Base-by-base conservation (phyloP, 139 green algal species). In the Edaphochlamys debaryana region DNA sequence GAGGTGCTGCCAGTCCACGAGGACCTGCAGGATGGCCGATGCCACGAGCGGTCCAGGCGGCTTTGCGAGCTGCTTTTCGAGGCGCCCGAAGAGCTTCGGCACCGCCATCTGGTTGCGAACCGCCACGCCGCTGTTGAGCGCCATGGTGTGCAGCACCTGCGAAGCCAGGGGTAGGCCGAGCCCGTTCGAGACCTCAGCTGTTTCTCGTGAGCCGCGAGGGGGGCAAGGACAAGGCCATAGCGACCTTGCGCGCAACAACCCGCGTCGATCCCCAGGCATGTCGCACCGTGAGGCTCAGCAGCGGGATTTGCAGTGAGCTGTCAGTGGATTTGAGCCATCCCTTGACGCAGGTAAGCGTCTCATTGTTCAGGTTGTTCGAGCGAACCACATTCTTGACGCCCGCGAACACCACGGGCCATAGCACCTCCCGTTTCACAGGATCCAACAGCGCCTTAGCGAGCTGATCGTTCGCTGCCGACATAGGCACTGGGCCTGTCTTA, bases 21-120 rank as follows among this genome's bases (percentile, higher is more conserved):
- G 50, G 4, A 84, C 27, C 42, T 84, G 78, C 27, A 76, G n/a
- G 11, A 84, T 48, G 19, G 78, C 78, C 3, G 78, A 67, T 1
- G 50, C 78, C 0, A 84, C 66, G 20, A 75, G 66, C 37, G 66
- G 78, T 4, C 40, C 78, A 30, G 76, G 78, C 48, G 78, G 78
- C 52, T 70, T 62, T 2, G 78, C 78, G 6, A 84, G 50, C 78
- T 84, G 78, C 50, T 84, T 84, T 13, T 84, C 78, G 30, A 84
- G 13, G 4, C 78, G 42, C 32, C 56, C 48, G 36, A 84, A 84
- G 7, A 84, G 48, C 48, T 67, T 67, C 1, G 48, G 66, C 23
- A 27, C 19, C 4, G 78, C 78, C 37, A 76, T 60, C 27, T 84
- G 78, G 66, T 84, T 84, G 48, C 78, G 78, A 25, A 84, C 78